Evolutionary conservation across 1,139 yeast species (phyloP).

Genomic region (Magnusiomyces suaveolens): DNA sequence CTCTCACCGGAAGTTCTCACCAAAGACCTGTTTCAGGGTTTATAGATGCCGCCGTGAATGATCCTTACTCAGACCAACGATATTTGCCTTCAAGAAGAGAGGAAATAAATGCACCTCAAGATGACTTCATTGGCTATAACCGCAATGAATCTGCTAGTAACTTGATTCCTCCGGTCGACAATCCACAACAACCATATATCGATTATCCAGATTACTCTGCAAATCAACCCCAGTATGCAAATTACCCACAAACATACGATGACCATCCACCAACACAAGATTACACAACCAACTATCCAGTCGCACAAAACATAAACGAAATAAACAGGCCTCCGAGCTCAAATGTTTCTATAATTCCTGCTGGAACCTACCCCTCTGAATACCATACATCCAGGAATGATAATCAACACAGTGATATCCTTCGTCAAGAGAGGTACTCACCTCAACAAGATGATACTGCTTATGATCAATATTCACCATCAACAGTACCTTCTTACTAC

Average conservation of each 20-base stretch:
- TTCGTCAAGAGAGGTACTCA: too few relatives aligned
- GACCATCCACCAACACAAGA: background rate
- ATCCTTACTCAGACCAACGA: constrained; percentile 12
- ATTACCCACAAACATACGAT: background rate
- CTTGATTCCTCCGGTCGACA: background rate
- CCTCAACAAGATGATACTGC: too few relatives aligned
- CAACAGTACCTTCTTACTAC: too few relatives aligned
- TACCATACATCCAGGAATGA: constrained; percentile 4
- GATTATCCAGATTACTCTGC: constrained; percentile 9
- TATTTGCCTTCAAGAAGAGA: constrained; percentile 18
- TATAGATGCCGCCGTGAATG: constrained; percentile 2
- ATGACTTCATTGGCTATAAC: background rate
- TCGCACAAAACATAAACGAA: background rate
- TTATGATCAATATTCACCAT: too few relatives aligned
- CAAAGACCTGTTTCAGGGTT: background rate
- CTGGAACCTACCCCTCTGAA: constrained; percentile 4
- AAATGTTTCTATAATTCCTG: background rate
- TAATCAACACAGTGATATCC: too few relatives aligned
- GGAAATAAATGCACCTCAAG: background rate
- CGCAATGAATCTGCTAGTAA: too few relatives aligned
- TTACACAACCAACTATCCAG: background rate
- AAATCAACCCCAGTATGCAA: background rate
- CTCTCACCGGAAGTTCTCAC: constrained; percentile 12
- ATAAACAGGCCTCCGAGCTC: background rate
- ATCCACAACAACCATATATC: constrained; percentile 6